phyloP scores from a whole-genome alignment of 257 asterid species.

The Nicotiana undulata region DNA sequence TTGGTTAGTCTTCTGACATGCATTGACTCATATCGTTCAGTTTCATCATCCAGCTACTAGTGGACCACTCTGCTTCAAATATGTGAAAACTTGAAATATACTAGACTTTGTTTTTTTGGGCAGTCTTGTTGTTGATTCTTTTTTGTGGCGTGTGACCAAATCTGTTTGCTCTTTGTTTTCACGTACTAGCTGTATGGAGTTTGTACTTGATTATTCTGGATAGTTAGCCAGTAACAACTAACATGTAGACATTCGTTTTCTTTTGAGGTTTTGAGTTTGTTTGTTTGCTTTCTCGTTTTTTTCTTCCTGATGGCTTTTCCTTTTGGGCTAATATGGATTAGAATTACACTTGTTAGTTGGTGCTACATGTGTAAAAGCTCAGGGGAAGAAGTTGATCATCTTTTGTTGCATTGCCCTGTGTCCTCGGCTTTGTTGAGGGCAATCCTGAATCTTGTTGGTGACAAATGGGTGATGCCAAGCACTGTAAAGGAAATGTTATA shows the following conservation, averaged over 20 bases:
- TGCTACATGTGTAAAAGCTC: too few species aligned
- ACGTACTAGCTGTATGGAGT: not conserved
- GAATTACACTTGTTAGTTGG: too few species aligned
- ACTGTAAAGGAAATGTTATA: too few species aligned
- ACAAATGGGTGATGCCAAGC: too few species aligned
- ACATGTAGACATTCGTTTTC: not conserved
- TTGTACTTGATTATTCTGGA: not conserved
- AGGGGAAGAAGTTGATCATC: too few species aligned
- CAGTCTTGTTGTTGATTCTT: not conserved
- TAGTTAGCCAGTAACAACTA: not conserved
- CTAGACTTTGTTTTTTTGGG: not conserved
- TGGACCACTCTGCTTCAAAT: not conserved
- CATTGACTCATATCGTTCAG: not conserved
- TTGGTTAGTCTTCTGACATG: slow-evolving; percentile 50
- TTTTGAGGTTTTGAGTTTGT: not conserved
- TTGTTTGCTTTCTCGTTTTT: not conserved
- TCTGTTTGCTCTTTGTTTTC: not conserved
- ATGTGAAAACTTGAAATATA: slow-evolving; percentile 6
- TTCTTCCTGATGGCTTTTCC: not conserved
- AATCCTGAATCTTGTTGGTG: too few species aligned
- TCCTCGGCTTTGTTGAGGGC: too few species aligned
- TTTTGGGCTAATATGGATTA: not conserved
- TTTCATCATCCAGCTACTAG: not conserved
- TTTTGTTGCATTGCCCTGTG: too few species aligned
- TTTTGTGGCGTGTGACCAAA: slow-evolving; percentile 2